Conservation (phyloP, 768 basidiomycete genomes). For the Dictyophora rubrovolvata region DNA sequence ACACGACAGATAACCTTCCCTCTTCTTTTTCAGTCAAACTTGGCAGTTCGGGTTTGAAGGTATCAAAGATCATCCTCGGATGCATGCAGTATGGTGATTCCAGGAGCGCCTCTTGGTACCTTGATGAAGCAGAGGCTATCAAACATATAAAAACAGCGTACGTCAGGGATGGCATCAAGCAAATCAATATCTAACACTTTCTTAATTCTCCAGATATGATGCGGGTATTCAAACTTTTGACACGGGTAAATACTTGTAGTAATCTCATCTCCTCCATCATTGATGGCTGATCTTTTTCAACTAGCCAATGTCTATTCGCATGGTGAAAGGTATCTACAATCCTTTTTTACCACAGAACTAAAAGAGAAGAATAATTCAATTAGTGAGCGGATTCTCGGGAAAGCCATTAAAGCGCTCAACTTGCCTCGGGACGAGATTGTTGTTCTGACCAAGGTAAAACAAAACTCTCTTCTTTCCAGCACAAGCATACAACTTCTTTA, state of each 20-base stretch:
- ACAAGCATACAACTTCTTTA: background rate
- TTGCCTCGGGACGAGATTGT: slow-evolving; percentile 40
- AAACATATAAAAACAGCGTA: slow-evolving; percentile 41
- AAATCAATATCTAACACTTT: background rate
- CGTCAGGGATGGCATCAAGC: slow-evolving; percentile 13
- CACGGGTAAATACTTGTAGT: slow-evolving; percentile 11
- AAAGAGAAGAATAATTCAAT: background rate
- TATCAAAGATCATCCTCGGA: slow-evolving; percentile 57
- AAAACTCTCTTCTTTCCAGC: background rate
- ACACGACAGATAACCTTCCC: background rate
- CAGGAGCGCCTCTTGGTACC: slow-evolving; percentile 45
- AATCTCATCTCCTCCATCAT: background rate
- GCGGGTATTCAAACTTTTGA: slow-evolving; percentile 22
- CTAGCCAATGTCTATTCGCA: background rate
- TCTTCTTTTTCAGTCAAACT: slow-evolving; percentile 25
- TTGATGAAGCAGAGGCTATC: slow-evolving; percentile 34
- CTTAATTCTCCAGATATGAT: slow-evolving; percentile 5
- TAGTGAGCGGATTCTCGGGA: slow-evolving; percentile 25
- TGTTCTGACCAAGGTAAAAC: slow-evolving; percentile 35
- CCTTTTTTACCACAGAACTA: background rate
- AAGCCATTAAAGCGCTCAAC: slow-evolving; percentile 34
- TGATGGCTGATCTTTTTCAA: background rate
- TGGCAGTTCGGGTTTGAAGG: slow-evolving; percentile 52
- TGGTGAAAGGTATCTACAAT: background rate
- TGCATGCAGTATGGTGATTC: slow-evolving; percentile 49